Percentiles rank a stretch among this genome's conserved stretches.
phyloP scores from a whole-genome alignment of 2,329 filamentous ascomycete species.

The Penicillium sp. region DNA sequence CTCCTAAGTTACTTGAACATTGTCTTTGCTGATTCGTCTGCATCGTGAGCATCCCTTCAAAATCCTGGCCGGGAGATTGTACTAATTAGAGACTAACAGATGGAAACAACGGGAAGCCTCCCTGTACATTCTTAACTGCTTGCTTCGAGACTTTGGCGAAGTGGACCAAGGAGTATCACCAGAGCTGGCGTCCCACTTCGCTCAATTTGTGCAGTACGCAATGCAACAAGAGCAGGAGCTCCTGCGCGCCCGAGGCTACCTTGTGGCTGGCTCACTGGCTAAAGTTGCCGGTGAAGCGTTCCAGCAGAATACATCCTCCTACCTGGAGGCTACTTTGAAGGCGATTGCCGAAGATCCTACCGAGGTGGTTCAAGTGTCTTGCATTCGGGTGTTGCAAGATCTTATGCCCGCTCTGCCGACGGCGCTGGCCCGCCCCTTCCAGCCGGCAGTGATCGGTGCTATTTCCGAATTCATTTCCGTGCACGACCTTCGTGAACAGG shows the following conservation, averaged over 20 bases:
- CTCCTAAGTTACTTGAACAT: conserved; percentile 72
- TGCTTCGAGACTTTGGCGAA: conserved; percentile 79
- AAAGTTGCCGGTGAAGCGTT: conserved; percentile 60
- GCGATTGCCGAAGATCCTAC: conserved; percentile 71
- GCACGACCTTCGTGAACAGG: conserved; percentile 77
- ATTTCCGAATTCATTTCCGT: conserved; percentile 69
- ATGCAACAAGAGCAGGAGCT: conserved; percentile 69
- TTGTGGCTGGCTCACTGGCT: conserved; percentile 76
- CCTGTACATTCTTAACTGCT: conserved; percentile 78
- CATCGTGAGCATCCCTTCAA: conserved; percentile 30
- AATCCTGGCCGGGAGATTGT: background rate
- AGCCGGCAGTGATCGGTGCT: conserved; percentile 58
- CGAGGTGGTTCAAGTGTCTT: conserved; percentile 88
- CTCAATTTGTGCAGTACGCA: conserved; percentile 75
- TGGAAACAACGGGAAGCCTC: conserved; percentile 74
- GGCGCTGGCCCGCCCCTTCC: conserved; percentile 52
- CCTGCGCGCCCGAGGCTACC: conserved; percentile 78
- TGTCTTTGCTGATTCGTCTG: conserved; percentile 57
- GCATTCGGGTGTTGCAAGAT: conserved; percentile 78
- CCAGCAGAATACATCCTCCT: conserved; percentile 37
- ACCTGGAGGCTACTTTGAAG: conserved; percentile 61
- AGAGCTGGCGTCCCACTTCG: conserved; percentile 67
- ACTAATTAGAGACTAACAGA: conserved; percentile 33
- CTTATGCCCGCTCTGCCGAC: conserved; percentile 55
- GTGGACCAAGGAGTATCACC: conserved; percentile 66